Percentiles rank a stretch among this genome's conserved stretches.
These are phyloP conservation scores for Carpinus fangiana DNA, from an alignment of 306 rosid species.

Conservation along the genomic window DNA sequence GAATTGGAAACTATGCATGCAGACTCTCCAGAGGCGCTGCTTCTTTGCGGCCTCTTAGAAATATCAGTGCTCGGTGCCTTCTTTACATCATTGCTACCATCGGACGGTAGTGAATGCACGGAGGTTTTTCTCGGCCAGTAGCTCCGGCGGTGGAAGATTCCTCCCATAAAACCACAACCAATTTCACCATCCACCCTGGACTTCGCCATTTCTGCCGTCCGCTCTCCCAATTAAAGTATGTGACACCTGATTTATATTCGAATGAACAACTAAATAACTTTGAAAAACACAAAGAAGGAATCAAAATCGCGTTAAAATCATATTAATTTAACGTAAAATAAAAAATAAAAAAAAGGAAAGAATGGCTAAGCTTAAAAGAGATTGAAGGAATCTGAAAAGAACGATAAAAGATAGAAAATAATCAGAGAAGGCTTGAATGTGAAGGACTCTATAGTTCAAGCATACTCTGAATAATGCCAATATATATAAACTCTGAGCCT, in stretches of 20 bases:
- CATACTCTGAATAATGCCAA: constrained; percentile 27
- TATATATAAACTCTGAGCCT: constrained; percentile 29
- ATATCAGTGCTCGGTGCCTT: constrained; percentile 27
- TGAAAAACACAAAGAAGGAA: neutral
- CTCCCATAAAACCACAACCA: constrained; percentile 68
- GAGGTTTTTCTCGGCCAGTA: constrained; percentile 62
- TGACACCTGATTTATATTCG: too few species aligned
- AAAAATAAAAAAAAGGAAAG: constrained; percentile 6
- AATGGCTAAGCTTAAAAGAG: constrained; percentile 15
- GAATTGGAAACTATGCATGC: neutral
- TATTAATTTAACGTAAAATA: too few species aligned
- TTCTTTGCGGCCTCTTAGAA: constrained; percentile 25
- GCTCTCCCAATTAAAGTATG: neutral
- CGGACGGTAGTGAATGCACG: constrained; percentile 72
- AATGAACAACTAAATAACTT: neutral
- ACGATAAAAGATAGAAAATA: constrained; percentile 28
- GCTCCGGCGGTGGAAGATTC: constrained; percentile 51
- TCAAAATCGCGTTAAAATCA: neutral
- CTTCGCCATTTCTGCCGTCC: constrained; percentile 54
- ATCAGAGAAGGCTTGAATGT: constrained; percentile 40
- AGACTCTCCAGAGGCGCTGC: constrained; percentile 13
- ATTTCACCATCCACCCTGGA: constrained; percentile 35
- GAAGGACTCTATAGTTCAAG: constrained; percentile 36
- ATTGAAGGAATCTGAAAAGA: constrained; percentile 15
- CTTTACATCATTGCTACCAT: constrained; percentile 21